phyloP scores from a whole-genome alignment of 306 rosid genomes.

The Vigna radiata region DNA sequence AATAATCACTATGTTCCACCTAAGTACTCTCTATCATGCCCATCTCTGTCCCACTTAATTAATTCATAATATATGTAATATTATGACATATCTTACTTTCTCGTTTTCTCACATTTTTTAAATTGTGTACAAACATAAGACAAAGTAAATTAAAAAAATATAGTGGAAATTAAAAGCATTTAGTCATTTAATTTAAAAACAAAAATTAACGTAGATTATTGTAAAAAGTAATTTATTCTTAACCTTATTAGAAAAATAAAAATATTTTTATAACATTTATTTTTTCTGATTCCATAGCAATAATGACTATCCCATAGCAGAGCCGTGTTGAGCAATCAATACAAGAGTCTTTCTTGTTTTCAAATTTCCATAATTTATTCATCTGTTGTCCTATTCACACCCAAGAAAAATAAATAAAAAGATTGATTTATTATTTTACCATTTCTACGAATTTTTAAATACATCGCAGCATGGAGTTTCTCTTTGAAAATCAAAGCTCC shows the following conservation, averaged over 20 bases:
- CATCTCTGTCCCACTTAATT: background rate
- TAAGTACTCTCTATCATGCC: background rate
- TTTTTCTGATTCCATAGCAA: background rate
- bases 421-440: too few species aligned
- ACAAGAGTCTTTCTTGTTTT: background rate
- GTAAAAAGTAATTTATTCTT: background rate
- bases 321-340: background rate
- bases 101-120: background rate
- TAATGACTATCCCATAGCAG: background rate
- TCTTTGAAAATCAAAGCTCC: too few species aligned
- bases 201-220: background rate
- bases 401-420: too few species aligned
- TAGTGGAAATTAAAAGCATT: background rate
- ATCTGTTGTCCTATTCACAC: background rate
- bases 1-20: background rate
- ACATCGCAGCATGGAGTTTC: too few species aligned
- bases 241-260: background rate
- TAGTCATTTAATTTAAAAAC: background rate
- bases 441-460: too few species aligned
- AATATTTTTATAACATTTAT: background rate
- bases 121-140: background rate
- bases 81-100: too few species aligned
- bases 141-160: background rate
- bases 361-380: background rate
- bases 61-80: too few species aligned